These are phyloP conservation scores for Psilocybe tampanensis DNA, from an alignment of 768 basidiomycete species.

Conservation along the genomic window DNA sequence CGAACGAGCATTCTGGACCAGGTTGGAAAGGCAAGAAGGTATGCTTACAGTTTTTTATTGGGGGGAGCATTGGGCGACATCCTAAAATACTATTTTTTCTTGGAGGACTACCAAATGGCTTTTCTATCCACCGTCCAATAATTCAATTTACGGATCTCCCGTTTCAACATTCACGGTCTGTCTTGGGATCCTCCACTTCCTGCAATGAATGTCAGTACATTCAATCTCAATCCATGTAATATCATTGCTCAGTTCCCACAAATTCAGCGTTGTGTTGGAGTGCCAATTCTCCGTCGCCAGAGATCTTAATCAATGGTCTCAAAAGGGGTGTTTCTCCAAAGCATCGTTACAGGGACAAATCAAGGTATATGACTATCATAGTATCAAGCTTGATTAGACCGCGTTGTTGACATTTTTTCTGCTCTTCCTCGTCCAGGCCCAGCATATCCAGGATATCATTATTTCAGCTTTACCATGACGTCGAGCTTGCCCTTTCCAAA, in stretches of 20 bases:
- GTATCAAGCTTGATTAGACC: neutral
- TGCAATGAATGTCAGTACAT: conserved; percentile 73
- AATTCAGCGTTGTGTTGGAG: conserved; percentile 71
- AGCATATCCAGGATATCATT: conserved; percentile 42
- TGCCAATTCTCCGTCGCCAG: conserved; percentile 49
- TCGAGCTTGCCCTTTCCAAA: neutral
- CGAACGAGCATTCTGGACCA: conserved; percentile 62
- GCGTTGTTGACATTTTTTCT: neutral
- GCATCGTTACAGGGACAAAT: conserved; percentile 62
- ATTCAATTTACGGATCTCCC: conserved; percentile 60
- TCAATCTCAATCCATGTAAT: neutral
- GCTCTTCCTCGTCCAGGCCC: conserved; percentile 19
- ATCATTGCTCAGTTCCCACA: neutral
- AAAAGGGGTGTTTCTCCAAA: conserved; percentile 78
- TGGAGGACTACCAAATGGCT: conserved; percentile 52
- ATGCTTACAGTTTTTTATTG: neutral
- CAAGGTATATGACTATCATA: conserved; percentile 48
- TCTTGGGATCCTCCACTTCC: conserved; percentile 41
- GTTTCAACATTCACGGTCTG: conserved; percentile 60
- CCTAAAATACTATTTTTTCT: neutral
- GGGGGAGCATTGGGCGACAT: no score
- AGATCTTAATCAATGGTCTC: conserved; percentile 80
- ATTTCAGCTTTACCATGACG: conserved; percentile 43
- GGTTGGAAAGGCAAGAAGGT: conserved; percentile 54
- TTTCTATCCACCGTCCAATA: conserved; percentile 47